Percentiles rank a stretch among this genome's conserved stretches.
Evolutionary conservation across 306 rosid genomes (phyloP).

Genomic region (Sicyos baderoa): DNA sequence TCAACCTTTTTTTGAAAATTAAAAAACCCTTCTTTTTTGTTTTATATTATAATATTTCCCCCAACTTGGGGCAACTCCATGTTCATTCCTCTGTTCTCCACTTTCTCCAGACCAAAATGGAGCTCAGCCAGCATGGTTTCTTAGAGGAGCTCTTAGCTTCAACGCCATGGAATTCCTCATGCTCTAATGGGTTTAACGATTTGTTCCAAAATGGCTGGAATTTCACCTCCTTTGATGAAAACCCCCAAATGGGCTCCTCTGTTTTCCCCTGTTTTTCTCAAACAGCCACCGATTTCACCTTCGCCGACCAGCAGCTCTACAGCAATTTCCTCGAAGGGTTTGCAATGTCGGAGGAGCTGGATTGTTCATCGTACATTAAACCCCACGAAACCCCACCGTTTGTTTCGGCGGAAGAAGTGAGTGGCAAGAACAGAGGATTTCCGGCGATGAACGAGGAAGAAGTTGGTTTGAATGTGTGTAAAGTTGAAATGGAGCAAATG

Average conservation of each 20-base stretch:
- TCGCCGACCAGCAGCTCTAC: slow-evolving; percentile 21
- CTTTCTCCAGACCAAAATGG: slow-evolving; percentile 42
- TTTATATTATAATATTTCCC: slow-evolving; percentile 17
- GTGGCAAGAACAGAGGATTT: slow-evolving; percentile 1
- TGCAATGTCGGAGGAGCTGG: slow-evolving; percentile 58
- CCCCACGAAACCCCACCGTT: slow-evolving; percentile 37
- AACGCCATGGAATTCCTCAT: slow-evolving; percentile 17
- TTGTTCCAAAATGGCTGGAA: slow-evolving; percentile 54
- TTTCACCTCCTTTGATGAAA: slow-evolving; percentile 53
- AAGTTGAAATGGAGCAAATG: slow-evolving; percentile 49
- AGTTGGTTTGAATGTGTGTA: slow-evolving; percentile 41
- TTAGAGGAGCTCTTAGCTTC: slow-evolving; percentile 55
- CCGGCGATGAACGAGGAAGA: slow-evolving; percentile 55
- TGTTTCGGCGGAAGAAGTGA: slow-evolving; percentile 35
- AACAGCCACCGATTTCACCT: slow-evolving; percentile 36
- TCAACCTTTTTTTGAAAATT: too few species aligned
- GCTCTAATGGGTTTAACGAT: slow-evolving; percentile 48
- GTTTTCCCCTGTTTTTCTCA: slow-evolving; percentile 38
- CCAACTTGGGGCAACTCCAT: slow-evolving; percentile 18
- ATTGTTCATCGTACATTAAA: slow-evolving; percentile 34
- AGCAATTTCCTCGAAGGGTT: slow-evolving; percentile 33
- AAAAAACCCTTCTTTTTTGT: background rate
- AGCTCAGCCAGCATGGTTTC: slow-evolving; percentile 74
- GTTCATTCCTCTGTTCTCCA: slow-evolving; percentile 9
- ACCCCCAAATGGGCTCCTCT: slow-evolving; percentile 36